phyloP scores from a whole-genome alignment of 2,329 filamentous ascomycete species.

The Teratosphaeriaceae sp. region DNA sequence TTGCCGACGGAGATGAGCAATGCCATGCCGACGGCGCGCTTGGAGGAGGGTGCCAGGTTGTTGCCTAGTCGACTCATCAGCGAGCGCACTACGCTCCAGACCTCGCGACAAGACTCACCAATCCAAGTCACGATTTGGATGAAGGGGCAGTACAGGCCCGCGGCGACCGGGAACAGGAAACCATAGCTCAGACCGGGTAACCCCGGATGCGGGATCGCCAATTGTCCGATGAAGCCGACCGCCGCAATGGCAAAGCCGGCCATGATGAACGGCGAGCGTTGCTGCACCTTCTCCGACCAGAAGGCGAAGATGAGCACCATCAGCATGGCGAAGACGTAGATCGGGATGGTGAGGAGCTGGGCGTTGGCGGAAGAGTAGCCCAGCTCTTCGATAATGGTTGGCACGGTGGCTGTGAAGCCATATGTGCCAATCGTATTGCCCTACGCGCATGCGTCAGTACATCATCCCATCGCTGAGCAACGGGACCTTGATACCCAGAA shows the following conservation, averaged over 20 bases:
- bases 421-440: conserved; percentile 36
- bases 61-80: conserved; percentile 38
- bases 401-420: conserved; percentile 52
- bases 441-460: not conserved
- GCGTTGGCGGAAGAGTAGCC: conserved; percentile 36
- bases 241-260: conserved; percentile 8
- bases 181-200: conserved; percentile 45
- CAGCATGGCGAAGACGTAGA: conserved; percentile 6
- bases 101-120: conserved; percentile 13
- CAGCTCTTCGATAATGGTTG: conserved; percentile 43
- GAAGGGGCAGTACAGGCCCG: conserved; percentile 50
- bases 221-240: conserved; percentile 36
- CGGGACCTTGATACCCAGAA: conserved; percentile 2
- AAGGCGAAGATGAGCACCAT: conserved; percentile 6
- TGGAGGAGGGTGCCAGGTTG: conserved; percentile 47
- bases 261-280: conserved; percentile 14
- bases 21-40: conserved; percentile 43
- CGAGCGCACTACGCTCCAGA: too few relatives aligned
- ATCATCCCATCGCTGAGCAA: not conserved
- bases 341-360: conserved; percentile 37
- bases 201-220: conserved; percentile 27
- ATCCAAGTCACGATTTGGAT: conserved; percentile 41
- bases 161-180: conserved; percentile 48
- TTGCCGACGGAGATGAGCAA: conserved; percentile 48
- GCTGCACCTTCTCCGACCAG: conserved; percentile 10